Evolutionary conservation across 2,329 filamentous ascomycete genomes (phyloP).

Genomic region (Trichoderma atrobrunneum): DNA sequence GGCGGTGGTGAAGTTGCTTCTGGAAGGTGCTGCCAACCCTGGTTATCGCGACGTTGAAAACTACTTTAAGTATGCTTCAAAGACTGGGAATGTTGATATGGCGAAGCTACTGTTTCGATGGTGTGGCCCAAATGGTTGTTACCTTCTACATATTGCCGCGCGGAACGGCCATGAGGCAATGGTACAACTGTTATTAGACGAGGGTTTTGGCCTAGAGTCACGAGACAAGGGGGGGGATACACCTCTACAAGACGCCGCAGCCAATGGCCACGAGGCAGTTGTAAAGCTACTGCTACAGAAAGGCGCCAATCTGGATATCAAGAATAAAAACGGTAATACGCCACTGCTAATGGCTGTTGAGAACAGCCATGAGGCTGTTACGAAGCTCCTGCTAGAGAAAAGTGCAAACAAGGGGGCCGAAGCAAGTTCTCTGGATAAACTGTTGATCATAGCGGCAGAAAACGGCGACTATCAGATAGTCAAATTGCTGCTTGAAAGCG

Average conservation of each 20-base stretch:
- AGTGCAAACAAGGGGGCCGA: rapidly evolving
- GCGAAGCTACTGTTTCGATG: neutral
- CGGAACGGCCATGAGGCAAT: neutral
- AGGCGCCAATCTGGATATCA: neutral
- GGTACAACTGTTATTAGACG: neutral
- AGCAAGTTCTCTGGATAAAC: no score
- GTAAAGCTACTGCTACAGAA: neutral
- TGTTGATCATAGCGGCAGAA: neutral
- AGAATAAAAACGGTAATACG: no score
- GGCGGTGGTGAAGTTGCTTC: neutral
- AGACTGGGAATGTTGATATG: neutral
- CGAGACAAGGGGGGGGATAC: neutral
- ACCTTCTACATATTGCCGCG: neutral
- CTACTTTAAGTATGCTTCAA: neutral
- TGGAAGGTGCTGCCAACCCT: neutral
- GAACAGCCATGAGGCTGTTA: no score
- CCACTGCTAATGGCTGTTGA: no score
- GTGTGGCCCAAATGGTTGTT: rapidly evolving
- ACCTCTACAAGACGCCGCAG: neutral
- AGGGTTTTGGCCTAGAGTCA: neutral
- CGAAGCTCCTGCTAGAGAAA: no score
- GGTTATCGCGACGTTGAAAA: rapidly evolving
- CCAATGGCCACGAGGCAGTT: neutral
- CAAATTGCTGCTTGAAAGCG: neutral
- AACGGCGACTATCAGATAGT: neutral